Evolutionary conservation across 441 rosid species (phyloP), one percentile per base, ranked within the genome.

Genomic region (Adansonia gregorii): DNA sequence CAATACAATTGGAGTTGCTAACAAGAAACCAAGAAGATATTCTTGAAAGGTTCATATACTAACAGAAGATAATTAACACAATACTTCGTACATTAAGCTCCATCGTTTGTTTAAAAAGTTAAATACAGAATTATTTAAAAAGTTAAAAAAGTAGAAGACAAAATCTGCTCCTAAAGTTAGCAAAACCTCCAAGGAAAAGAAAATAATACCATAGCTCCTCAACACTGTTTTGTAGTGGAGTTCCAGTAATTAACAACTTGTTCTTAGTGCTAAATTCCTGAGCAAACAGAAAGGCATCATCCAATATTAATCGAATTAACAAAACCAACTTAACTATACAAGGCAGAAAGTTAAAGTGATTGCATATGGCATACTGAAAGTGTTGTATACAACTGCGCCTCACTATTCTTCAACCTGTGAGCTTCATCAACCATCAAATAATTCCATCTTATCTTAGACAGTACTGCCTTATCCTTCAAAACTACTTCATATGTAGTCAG

Each of bases 401-500:
- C 99, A 15, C 99, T 90, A 80, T 97, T 97, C 86, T 97, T 97
- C 85, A 97, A 86, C 86, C 99, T 88, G 80, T 97, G 99, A 81
- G 99, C 99, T 87, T 97, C 99, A 88, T 97, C 99, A 82, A 97
- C 99, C 99, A 66, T 97, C 81, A 92, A 78, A 88, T 97, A 97
- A 86, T 83, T 90, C 99, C 99, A 97, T 90, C 87, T 97, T 77
- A 97, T 92, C 92, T 91, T 97, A 72, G 99, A 95, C 74, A 97
- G 93, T 70, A 92, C 91, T 65, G 87, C 95, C 82, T 97, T 97
- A 80, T 97, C 99, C 86, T 97, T 97, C 67, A 97, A 90, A 79
- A 97, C 96, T 68, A 97, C 99, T 88, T 97, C 99, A 83, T 97
- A 97, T 6, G 99, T 97, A 54, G 99, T 95, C 92, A 97, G 83